Conservation (phyloP, 345 rosid genomes). For the Eucalyptus pumila region DNA sequence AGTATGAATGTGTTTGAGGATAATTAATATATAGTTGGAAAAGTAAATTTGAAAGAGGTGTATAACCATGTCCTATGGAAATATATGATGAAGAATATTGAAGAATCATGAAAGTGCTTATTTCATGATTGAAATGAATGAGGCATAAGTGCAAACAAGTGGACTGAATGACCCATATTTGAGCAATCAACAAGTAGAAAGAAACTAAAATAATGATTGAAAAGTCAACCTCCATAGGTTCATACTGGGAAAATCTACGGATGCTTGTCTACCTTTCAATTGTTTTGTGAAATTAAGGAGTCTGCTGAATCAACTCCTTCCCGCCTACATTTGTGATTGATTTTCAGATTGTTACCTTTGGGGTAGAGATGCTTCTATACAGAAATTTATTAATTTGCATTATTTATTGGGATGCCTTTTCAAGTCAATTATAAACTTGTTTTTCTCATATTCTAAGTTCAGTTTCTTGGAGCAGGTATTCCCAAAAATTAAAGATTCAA, state of each 20-base stretch:
- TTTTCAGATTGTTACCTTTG: neutral
- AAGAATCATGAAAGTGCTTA: neutral
- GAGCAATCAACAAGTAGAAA: neutral
- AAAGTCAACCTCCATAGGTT: neutral
- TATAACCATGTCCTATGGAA: neutral
- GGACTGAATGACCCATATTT: neutral
- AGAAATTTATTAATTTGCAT: neutral
- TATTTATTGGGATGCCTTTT: neutral
- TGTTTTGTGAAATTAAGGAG: neutral
- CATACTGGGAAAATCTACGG: neutral
- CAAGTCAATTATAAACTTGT: neutral
- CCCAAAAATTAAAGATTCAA: conserved; percentile 83
- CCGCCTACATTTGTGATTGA: neutral
- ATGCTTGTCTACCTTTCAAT: neutral
- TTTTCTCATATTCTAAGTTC: neutral
- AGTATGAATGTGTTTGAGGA: neutral
- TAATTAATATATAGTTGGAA: neutral
- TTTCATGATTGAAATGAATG: neutral
- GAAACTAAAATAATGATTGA: neutral
- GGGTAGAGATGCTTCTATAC: neutral
- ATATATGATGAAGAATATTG: neutral
- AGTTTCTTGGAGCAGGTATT: conserved; percentile 56
- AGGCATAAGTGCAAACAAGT: neutral
- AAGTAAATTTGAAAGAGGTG: neutral
- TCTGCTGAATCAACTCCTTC: neutral